phyloP scores from a whole-genome alignment of 2,329 filamentous ascomycete species.

The Hypoxylon sp. region DNA sequence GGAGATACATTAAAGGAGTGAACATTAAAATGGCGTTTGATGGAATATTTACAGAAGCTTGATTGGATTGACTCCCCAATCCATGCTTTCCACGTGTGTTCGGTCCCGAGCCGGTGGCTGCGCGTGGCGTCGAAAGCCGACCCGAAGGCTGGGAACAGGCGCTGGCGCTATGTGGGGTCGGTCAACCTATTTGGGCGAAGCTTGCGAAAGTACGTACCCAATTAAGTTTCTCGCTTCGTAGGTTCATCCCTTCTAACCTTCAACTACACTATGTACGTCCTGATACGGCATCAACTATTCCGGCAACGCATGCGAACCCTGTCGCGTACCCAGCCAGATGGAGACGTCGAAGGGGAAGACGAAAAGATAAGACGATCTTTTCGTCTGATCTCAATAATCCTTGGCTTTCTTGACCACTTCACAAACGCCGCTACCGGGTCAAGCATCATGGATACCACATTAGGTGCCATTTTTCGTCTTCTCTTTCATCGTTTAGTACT shows the following conservation, averaged over 20 bases:
- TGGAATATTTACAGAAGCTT: no score
- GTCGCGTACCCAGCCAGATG: not conserved
- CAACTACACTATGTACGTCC: no score
- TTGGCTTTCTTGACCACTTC: not conserved
- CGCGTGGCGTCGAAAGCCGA: slow-evolving; percentile 19
- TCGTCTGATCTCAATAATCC: not conserved
- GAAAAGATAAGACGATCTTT: not conserved
- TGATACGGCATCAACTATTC: slow-evolving; percentile 3
- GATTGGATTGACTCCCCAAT: not conserved
- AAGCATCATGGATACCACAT: slow-evolving; percentile 5
- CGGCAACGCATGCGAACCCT: slow-evolving; percentile 2
- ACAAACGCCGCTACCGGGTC: not conserved
- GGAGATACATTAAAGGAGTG: not conserved
- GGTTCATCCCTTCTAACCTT: not conserved
- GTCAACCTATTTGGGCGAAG: slow-evolving; percentile 24
- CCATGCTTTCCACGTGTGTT: slow-evolving; percentile 19
- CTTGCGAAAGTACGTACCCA: slow-evolving; percentile 31
- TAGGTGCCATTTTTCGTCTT: slow-evolving; percentile 9
- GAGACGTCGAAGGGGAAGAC: not conserved
- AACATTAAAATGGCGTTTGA: no score
- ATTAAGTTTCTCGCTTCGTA: slow-evolving; percentile 4
- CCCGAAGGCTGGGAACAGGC: slow-evolving; percentile 1
- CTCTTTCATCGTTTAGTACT: no score
- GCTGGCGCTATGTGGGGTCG: slow-evolving; percentile 17
- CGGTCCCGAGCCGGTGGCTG: slow-evolving; percentile 18